Percentiles rank a stretch among this genome's conserved stretches.
Conservation (phyloP, 1,284 basidiomycete species). For the Hemileia vastatrix region DNA sequence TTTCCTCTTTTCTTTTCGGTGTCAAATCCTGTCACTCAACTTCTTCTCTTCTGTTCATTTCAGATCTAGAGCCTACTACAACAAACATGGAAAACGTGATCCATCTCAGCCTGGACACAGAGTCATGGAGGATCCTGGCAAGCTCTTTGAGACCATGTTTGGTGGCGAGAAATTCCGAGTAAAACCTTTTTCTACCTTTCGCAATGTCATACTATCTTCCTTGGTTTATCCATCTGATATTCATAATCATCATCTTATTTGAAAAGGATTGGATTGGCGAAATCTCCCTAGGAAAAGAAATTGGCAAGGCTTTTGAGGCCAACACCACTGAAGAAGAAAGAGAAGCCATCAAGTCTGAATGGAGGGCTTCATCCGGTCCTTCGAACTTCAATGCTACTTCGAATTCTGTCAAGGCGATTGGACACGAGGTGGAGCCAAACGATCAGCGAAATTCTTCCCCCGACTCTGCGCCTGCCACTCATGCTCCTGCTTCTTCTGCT, state of each 20-base stretch:
- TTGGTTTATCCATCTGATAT: background rate
- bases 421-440: background rate
- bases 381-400: constrained; percentile 36
- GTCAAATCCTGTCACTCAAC: background rate
- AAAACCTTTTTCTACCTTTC: background rate
- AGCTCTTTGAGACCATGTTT: constrained; percentile 41
- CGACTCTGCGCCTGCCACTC: constrained; percentile 3
- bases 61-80: constrained; percentile 43
- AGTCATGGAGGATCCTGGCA: constrained; percentile 20
- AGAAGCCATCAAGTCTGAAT: constrained; percentile 39
- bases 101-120: constrained; percentile 13
- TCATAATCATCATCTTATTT: background rate
- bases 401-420: constrained; percentile 68
- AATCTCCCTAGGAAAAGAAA: constrained; percentile 44
- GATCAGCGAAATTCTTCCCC: constrained; percentile 2
- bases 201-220: background rate
- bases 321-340: constrained; percentile 45
- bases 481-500: background rate
- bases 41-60: constrained; percentile 37
- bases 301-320: constrained; percentile 43
- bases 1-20: background rate
- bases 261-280: constrained; percentile 40
- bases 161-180: constrained; percentile 32
- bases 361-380: constrained; percentile 29
- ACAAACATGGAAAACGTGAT: constrained; percentile 44